A percentile compares a stretch with the other conserved stretches of the same genome.
Conservation (phyloP, 495 filamentous ascomycete genomes). For the Penicillium samsonianum region DNA sequence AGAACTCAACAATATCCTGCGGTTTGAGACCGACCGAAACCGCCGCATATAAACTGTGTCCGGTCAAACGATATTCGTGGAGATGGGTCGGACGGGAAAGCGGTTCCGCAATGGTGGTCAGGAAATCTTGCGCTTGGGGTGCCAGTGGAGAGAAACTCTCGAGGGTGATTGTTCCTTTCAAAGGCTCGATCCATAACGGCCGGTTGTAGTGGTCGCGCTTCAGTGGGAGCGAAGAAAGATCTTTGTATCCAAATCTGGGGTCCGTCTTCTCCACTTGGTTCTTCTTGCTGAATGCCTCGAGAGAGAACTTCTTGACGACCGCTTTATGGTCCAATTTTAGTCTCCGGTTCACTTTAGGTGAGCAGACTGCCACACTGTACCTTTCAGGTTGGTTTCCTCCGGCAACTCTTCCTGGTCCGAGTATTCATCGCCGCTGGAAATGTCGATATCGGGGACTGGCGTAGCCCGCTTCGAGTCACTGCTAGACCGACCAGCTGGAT, state of each 20-base stretch:
- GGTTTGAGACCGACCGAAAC: constrained; percentile 87
- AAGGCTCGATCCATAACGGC: constrained; percentile 89
- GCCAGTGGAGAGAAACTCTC: constrained; percentile 91
- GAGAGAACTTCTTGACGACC: constrained; percentile 68
- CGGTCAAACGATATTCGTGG: constrained; percentile 90
- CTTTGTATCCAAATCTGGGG: constrained; percentile 64
- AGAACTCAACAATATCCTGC: constrained; percentile 82
- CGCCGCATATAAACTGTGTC: constrained; percentile 91
- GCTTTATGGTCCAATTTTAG: constrained; percentile 38
- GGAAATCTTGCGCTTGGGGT: constrained; percentile 84
- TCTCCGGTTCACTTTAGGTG: constrained; percentile 17
- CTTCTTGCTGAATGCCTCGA: constrained; percentile 52
- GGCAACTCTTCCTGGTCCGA: constrained; percentile 60
- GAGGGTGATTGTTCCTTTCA: constrained; percentile 82
- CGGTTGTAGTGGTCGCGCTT: constrained; percentile 87
- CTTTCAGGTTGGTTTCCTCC: constrained; percentile 47
- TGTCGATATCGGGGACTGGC: constrained; percentile 64
- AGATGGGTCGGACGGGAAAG: constrained; percentile 82
- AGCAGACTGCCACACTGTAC: constrained; percentile 55
- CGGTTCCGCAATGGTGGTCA: constrained; percentile 94
- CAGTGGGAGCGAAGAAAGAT: constrained; percentile 77
- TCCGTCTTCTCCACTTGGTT: constrained; percentile 42
- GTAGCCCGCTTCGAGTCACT: constrained; percentile 66
- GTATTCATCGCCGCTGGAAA: constrained; percentile 71
- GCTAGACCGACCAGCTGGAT: constrained; percentile 54